Base-by-base conservation (phyloP, 306 rosid genomes). In the Acmispon strigosus region DNA sequence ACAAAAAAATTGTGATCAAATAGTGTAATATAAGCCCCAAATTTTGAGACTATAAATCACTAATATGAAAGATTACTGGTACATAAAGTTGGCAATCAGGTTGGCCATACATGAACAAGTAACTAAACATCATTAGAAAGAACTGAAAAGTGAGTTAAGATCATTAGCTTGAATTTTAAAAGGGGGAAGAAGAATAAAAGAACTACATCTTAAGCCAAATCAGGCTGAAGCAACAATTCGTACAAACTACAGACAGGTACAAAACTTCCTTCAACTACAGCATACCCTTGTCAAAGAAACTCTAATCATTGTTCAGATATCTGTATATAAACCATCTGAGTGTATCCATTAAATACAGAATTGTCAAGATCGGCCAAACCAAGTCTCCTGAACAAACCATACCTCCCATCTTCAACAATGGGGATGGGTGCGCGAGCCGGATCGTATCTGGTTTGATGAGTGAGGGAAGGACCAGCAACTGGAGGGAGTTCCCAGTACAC, bases 401-500 rank as follows among this genome's bases (percentile, higher is more conserved):
- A 89, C 50, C 96, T 89, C 24, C 99, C 97, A 53, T 95, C 99
- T 88, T 91, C 97, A 15, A 95, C 87, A 54, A 95, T 82, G 12
- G 99, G 97, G 65, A 76, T 78, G 32, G 90, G 71, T 49, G 85
- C 73, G 34, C 99, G 99, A 74, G 97, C 99, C 20, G 99, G 99
- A 82, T 95, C 97, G 55, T 91, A 95, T 66, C 99, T 83, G 57
- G 91, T 87, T 78, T 95, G 99, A 82, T 95, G 99, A 36, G 99
- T 95, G 69, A 95, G 92, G 52, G 99, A 95, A 32, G 99, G 99
- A 43, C 99, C 99, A 7, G 99, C 97, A 54, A 83, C 96, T 0
- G 99, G 99, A 78, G 97, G 96, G 37, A 95, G 91, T 83, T 95
- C 99, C 99, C 99, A 95, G 71, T 91, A 95, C 66, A 95, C 86